Evolutionary conservation across 441 rosid genomes (phyloP).

Genomic region (Pelargonium cotyledonis): DNA sequence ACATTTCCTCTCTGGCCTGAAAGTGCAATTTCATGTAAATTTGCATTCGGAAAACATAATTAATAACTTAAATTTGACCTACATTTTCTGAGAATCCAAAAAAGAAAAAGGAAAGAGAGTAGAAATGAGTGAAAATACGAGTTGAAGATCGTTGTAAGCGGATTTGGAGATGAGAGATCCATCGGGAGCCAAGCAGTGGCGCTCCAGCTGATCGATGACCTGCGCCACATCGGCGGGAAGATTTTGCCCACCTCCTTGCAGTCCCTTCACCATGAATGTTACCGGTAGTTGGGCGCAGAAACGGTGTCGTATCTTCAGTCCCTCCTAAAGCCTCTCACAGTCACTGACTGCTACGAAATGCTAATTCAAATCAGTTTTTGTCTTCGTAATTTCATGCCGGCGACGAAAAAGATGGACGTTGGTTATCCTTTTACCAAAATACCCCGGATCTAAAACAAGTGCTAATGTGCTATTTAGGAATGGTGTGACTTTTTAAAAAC

Average conservation of each 20-base stretch:
- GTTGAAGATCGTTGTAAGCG: constrained; percentile 72
- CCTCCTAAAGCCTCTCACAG: not conserved
- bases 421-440: not conserved
- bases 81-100: constrained; percentile 10
- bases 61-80: not conserved
- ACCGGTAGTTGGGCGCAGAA: not conserved
- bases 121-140: constrained; percentile 33
- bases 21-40: constrained; percentile 9
- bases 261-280: constrained; percentile 50
- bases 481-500: no score
- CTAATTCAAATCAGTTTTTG: not conserved
- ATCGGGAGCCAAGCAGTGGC: constrained; percentile 89
- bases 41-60: not conserved
- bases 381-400: not conserved
- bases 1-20: constrained; percentile 96
- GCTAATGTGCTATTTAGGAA: no score
- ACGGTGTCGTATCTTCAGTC: not conserved
- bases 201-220: constrained; percentile 89
- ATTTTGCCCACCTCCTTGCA: constrained; percentile 55
- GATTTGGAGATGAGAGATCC: constrained; percentile 93
- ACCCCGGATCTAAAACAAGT: not conserved
- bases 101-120: no score
- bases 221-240: constrained; percentile 75
- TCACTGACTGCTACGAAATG: not conserved
- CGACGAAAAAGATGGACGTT: not conserved